Evolutionary conservation across 331 rosid genomes (phyloP).

Genomic region (Stylosanthes scabra): DNA sequence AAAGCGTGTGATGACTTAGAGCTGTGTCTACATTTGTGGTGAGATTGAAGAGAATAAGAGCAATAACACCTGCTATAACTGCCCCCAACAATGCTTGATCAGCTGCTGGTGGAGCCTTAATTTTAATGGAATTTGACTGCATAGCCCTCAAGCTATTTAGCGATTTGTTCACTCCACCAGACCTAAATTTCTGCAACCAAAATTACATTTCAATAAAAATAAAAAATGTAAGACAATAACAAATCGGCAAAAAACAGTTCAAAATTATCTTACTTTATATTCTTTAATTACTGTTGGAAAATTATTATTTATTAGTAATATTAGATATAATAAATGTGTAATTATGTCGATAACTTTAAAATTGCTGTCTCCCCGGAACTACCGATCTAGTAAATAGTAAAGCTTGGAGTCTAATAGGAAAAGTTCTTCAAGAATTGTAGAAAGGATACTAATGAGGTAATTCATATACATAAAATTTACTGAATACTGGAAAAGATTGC

Average conservation of each 20-base stretch:
- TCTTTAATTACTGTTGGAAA: no score
- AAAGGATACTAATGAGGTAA: background rate
- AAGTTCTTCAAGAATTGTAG: background rate
- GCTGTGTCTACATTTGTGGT: conserved; percentile 75
- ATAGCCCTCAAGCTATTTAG: conserved; percentile 58
- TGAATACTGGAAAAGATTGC: background rate
- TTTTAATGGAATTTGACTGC: conserved; percentile 51
- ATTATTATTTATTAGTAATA: no score
- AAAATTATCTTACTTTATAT: no score
- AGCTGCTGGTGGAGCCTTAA: conserved; percentile 67
- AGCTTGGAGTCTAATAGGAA: background rate
- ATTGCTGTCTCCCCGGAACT: no score
- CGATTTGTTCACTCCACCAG: conserved; percentile 67
- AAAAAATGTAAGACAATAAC: no score
- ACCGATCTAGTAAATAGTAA: background rate
- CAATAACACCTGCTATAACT: conserved; percentile 70
- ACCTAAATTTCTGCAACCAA: conserved; percentile 76
- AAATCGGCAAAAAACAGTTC: no score
- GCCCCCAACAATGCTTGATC: conserved; percentile 81
- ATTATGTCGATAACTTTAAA: no score
- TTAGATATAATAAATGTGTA: no score
- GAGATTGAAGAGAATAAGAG: conserved; percentile 70
- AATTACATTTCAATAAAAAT: conserved; percentile 37
- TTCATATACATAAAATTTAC: background rate
- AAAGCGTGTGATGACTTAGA: conserved; percentile 70